These are phyloP conservation scores for Ganoderma lucidum DNA, from an alignment of 1,284 basidiomycete species.

Conservation along the genomic window DNA sequence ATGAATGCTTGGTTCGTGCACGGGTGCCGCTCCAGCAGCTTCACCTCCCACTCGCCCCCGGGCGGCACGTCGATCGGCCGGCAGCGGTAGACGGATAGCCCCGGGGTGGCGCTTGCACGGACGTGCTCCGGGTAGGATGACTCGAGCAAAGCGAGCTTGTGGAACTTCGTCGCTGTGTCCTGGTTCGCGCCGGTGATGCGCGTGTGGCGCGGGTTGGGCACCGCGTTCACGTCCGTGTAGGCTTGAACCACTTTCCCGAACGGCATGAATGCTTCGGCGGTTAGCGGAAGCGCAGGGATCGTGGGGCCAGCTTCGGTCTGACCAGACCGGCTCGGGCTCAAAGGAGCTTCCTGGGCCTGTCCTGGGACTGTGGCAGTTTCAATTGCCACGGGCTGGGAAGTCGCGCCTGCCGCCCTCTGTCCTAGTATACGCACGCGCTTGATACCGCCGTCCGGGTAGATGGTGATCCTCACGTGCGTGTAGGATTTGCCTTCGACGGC, in stretches of 20 bases:
- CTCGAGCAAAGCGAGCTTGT: constrained; percentile 78
- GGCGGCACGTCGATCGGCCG: constrained; percentile 58
- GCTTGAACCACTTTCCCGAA: constrained; percentile 92
- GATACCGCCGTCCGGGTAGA: constrained; percentile 95
- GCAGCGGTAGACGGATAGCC: constrained; percentile 81
- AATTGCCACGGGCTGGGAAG: constrained; percentile 15
- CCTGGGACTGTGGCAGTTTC: constrained; percentile 15
- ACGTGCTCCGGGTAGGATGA: constrained; percentile 66
- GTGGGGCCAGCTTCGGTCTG: constrained; percentile 37
- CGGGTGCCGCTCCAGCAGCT: constrained; percentile 77
- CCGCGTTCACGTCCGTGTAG: constrained; percentile 70
- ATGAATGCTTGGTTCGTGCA: constrained; percentile 90
- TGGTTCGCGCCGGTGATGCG: constrained; percentile 85
- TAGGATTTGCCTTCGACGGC: constrained; percentile 65
- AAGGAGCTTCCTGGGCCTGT: constrained; percentile 6
- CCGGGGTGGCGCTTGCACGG: constrained; percentile 58
- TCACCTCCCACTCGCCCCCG: constrained; percentile 61
- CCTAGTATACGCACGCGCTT: constrained; percentile 92
- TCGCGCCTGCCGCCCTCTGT: constrained; percentile 44
- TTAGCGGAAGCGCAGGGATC: constrained; percentile 80
- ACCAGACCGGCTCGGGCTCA: background rate
- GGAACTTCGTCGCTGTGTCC: constrained; percentile 90
- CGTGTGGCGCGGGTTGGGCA: constrained; percentile 63
- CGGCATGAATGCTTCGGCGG: constrained; percentile 81
- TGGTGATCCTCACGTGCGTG: constrained; percentile 90